Evolutionary conservation across 148 eudicot species (phyloP).

Genomic region (Polygonum aviculare): DNA sequence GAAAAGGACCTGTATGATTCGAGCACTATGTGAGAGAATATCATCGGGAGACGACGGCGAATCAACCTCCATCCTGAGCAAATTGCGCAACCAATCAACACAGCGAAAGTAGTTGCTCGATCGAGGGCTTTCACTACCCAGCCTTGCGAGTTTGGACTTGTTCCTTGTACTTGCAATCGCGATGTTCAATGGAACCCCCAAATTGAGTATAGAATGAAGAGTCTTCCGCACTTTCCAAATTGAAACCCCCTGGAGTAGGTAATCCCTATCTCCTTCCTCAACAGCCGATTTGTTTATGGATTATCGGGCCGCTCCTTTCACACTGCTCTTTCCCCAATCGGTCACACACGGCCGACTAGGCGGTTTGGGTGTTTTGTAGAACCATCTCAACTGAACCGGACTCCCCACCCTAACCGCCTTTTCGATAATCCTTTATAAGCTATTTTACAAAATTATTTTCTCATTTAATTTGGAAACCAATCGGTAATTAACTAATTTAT

Average conservation of each 20-base stretch:
- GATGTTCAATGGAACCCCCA: background rate
- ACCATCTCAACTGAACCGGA: too few species aligned
- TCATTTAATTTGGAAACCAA: too few species aligned
- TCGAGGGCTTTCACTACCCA: conserved; percentile 39
- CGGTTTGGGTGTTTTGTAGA: too few species aligned
- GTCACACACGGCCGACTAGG: background rate
- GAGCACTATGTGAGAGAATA: conserved; percentile 32
- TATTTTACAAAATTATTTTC: too few species aligned
- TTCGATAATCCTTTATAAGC: too few species aligned
- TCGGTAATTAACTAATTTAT: too few species aligned
- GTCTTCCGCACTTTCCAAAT: background rate
- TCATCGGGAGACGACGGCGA: conserved; percentile 29
- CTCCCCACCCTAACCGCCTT: too few species aligned
- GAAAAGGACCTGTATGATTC: conserved; percentile 37
- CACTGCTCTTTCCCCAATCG: background rate
- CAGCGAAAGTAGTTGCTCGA: conserved; percentile 32
- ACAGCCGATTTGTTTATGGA: background rate
- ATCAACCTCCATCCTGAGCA: conserved; percentile 53
- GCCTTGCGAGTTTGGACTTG: conserved; percentile 17
- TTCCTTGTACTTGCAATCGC: background rate
- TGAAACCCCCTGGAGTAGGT: background rate
- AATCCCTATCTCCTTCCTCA: too few species aligned
- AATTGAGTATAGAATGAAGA: background rate
- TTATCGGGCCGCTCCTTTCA: background rate
- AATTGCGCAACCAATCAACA: conserved; percentile 36